Conservation (phyloP, 2,329 filamentous ascomycete species). For the Verticillium longisporum region DNA sequence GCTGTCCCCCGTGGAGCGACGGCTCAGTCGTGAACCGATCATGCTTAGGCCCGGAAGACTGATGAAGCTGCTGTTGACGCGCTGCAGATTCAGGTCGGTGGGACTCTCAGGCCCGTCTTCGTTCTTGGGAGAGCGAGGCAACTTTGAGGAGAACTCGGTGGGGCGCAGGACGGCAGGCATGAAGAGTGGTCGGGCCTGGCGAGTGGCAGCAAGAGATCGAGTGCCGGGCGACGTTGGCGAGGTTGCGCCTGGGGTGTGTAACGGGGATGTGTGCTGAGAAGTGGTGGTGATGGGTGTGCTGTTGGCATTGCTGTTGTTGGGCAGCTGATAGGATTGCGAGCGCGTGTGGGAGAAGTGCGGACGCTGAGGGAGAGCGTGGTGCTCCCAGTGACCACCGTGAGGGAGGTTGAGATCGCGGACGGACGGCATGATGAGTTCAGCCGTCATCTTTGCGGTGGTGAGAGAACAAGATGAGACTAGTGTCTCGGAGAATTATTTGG, state of each 20-base stretch:
- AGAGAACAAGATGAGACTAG: not conserved
- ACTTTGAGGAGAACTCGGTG: slow-evolving; percentile 55
- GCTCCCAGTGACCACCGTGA: not conserved
- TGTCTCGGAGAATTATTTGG: not conserved
- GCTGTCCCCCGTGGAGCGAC: slow-evolving; percentile 49
- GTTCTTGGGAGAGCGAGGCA: slow-evolving; percentile 22
- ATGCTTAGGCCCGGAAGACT: slow-evolving; percentile 43
- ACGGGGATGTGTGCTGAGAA: slow-evolving; percentile 43
- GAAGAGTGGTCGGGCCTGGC: slow-evolving; percentile 54
- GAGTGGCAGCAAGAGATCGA: slow-evolving; percentile 23
- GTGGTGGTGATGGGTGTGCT: slow-evolving; percentile 16
- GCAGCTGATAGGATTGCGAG: slow-evolving; percentile 32
- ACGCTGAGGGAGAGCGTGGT: slow-evolving; percentile 13
- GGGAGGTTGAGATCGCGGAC: slow-evolving; percentile 27
- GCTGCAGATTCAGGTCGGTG: slow-evolving; percentile 41
- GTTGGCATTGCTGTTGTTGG: slow-evolving; percentile 14
- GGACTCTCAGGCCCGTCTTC: slow-evolving; percentile 33
- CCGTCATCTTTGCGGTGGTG: slow-evolving; percentile 22
- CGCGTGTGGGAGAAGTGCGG: slow-evolving; percentile 26
- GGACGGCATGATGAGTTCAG: slow-evolving; percentile 38
- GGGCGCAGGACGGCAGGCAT: slow-evolving; percentile 71
- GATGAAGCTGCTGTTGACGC: slow-evolving; percentile 58
- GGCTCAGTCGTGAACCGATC: slow-evolving; percentile 38
- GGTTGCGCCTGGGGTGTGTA: slow-evolving; percentile 41
- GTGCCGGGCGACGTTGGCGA: slow-evolving; percentile 43